Evolutionary conservation across 2,329 filamentous ascomycete genomes (phyloP).

Genomic region (Rhynchosporium secalis): DNA sequence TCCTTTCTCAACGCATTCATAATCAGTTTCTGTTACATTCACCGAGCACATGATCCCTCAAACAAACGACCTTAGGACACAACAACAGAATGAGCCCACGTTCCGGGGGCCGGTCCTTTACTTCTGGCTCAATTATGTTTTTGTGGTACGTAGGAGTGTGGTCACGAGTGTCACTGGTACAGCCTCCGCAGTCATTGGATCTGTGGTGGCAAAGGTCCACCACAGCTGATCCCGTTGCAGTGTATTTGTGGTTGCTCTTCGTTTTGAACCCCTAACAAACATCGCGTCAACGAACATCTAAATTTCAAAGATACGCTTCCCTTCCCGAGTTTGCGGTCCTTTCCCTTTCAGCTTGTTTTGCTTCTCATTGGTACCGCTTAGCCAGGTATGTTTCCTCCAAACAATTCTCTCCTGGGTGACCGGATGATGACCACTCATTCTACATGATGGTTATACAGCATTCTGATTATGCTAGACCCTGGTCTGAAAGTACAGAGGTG

Average conservation of each 20-base stretch:
- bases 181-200: slow-evolving; percentile 8
- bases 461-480: slow-evolving; percentile 17
- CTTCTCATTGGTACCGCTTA: slow-evolving; percentile 24
- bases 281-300: slow-evolving; percentile 2
- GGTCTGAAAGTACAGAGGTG: slow-evolving; percentile 18
- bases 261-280: slow-evolving; percentile 12
- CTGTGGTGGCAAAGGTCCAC: slow-evolving; percentile 1
- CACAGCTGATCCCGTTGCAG: slow-evolving; percentile 15
- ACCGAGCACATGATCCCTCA: background rate
- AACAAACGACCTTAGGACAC: background rate
- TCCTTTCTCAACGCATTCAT: background rate
- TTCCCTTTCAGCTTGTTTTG: slow-evolving; percentile 12
- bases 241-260: slow-evolving; percentile 11
- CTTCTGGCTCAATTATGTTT: background rate
- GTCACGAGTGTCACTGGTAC: slow-evolving; percentile 10
- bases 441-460: slow-evolving; percentile 29
- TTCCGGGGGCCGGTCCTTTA: no score
- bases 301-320: background rate
- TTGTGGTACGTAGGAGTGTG: slow-evolving; percentile 7
- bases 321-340: background rate
- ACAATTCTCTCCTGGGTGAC: slow-evolving; percentile 22
- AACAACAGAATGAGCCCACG: background rate
- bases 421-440: slow-evolving; percentile 29
- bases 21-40: background rate
- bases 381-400: slow-evolving; percentile 24